Base-by-base conservation (phyloP, 176 grass and related monocot species). In the Eleusine coracana region DNA sequence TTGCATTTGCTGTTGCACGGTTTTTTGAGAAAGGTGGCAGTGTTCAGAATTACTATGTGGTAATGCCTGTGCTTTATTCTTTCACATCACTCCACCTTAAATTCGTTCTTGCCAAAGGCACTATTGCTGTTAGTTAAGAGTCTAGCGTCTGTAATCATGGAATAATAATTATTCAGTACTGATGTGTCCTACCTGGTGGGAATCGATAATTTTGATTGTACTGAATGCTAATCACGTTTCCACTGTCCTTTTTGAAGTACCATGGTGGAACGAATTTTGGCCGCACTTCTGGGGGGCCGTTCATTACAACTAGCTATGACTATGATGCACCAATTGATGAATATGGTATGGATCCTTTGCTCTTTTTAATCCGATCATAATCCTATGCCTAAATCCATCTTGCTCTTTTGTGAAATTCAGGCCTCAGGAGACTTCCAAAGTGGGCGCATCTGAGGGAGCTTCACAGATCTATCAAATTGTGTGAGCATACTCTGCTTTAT, bases 311-410 rank as follows among this genome's bases (percentile, higher is more conserved):
- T 85, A 99, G 96, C 83, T 99, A 99, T 58, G 96, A 99, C 87
- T 99, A 99, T 90, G 93, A 99, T 93, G 96, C 96, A 54, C 96
- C 96, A 13, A 92, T 99, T 63, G 96, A 99, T 90, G 96, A 99
- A 91, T 99, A 99, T 66, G 96, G 96, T 99, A 78, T 68, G 66
- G 23, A 48, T 70, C 16, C 74, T 73, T 66, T 84, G 15, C 36
- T 85, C 1, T 65, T 50, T 75, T 39, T 23, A 2, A 67, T 87
- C 70, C 44, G 8, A 79, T 79, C 65, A 38, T 72, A 38, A 76
- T 48, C 20, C 64, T 86, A 49, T 28, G 42, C 29, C 71, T 74
- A 46, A 46, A 13, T 49, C 17, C 39, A 9, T 75, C n/a, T 71
- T 52, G 48, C 25, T 29, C 4, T 31, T 67, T 46, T 65, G 25